Base-by-base conservation (phyloP, 768 basidiomycete genomes). In the Hemileccinum impolitum region DNA sequence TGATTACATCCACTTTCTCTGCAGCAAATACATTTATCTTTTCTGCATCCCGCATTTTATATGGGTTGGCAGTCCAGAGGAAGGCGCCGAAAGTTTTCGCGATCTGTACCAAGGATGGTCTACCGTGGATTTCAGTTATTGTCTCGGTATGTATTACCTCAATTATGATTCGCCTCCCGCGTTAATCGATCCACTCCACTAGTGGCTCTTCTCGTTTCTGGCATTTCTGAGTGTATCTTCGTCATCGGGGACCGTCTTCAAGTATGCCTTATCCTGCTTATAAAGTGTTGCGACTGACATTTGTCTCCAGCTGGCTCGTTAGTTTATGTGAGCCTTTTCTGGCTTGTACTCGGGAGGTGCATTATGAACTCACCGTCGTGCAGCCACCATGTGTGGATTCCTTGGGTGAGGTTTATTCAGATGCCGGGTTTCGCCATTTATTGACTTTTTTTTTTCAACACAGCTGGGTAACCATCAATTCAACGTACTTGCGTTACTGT, bases 401-500 rank as follows among this genome's bases (percentile, higher is more conserved):
- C 73, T 84, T 56, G 56, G 57, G 56, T 54, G n/a, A 47, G 15
- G 31, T 46, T 9, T 39, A 36, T 53, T 38, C 25, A n/a, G 32
- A 40, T 14, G 19, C 5, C 41, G 69, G 47, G 13, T 69, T 81
- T 79, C 58, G 17, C n/a, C 14, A 6, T n/a, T 28, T 75, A 79
- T 38, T 88, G 85, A 44, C 68, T 82, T 72, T 36, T 25, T 39
- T 23, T 72, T 73, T 3, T 23, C 3, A 6, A 23, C 45, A 76
- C 70, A 71, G 77, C 40, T 89, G 87, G 86, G 73, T 75, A 51
- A 63, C 77, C 31, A 81, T 87, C 65, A 85, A 85, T 63, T 48
- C 87, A 25, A 87, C 87, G 14, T 92, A 85, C 69, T 59, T 87
- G 46, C 79, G 70, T 67, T 90, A 85, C 74, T 78, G 84, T 82